Evolutionary conservation across 495 filamentous ascomycete species (phyloP), one percentile per base, ranked within the genome.

Genomic region (Tetracladium marchalianum): DNA sequence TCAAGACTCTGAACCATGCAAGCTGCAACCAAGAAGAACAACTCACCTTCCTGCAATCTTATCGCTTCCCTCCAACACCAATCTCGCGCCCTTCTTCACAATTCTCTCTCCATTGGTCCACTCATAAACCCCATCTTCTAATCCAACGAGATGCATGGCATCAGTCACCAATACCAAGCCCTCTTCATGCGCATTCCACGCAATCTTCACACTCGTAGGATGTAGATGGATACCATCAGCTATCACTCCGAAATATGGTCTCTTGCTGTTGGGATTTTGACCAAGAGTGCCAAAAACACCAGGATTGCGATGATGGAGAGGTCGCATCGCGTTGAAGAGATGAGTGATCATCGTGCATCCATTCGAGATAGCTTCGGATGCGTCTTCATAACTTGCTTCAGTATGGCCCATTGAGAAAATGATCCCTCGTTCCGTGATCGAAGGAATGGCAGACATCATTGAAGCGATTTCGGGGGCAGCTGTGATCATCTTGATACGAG

Each of bases 261-360:
- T 62, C 8, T 63, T 62, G 5, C 63, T 50, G 32, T 58, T 61
- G 32, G 71, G 67, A 7, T 70, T 62, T 5, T 54, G 50, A 13
- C 77, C 78, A 0, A 94, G 64, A 0, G 89, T 69, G 16, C 87
- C 87, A 57, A 90, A 89, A 52, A 90, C 75, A 35, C 87, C 86
- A 0, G 87, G 86, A 60, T 89, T 83, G 33, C 87, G 81, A 68
- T 90, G 86, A 59, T 87, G 84, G 7, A 90, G 77, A 12, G 84
- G 84, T 5, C 78, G 74, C 86, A 93, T 93, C 12, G 86, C 87
- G 57, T 94, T 93, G 72, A 92, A 94, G 1, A 93, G 71, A 56
- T 94, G 87, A 1, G 87, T 94, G 31, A 93, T 77, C 84, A 87
- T 90, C 24, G 70, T 85, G 1, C 83, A 85, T 36, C 87, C 87